Evolutionary conservation across 1,139 yeast genomes (phyloP), one percentile per base, ranked within the genome.

Genomic region (Entelexis paramagnoliae): DNA sequence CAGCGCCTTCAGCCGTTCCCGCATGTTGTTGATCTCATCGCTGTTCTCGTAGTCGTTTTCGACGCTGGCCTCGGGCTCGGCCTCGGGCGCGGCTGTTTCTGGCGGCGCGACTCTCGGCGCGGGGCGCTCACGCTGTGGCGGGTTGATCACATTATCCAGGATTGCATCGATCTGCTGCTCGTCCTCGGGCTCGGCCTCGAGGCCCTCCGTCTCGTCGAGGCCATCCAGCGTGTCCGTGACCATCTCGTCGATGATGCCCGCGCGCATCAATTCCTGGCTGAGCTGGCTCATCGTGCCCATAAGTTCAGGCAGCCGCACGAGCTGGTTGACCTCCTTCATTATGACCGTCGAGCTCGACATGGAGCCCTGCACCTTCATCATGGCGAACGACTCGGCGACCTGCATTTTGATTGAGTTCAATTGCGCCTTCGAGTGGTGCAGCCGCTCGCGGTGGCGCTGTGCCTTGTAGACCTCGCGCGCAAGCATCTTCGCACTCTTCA

Each of bases 211-310:
- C 51, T 81, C 87, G 49, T 75, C 79, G 40, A 81, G 73, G 51
- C 76, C 69, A 57, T 89, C 97, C 54, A 91, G 72, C 62, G 87
- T 80, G 64, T 93, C 98, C 53, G 85, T 88, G 67, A 89, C 81
- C 97, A 93, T 91, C 64, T 93, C 98, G 60, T 85, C 88, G 55
- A 93, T 88, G 48, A 93, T 78, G 0, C 98, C 98, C 3, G 95
- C 69, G 61, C 67, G 85, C 78, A 85, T 81, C 63, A 93, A 74
- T 66, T 93, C 98, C 63, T 79, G 82, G 56, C 91, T 84, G 55
- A 93, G 70, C 60, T 83, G 94, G 63, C 83, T 83, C 87, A 91
- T 88, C 0, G 95, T 83, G 19, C 79, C 80, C 65, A 80, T 80
- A 49, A 93, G 72, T 58, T 84, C 91, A 0, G 97, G 97, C 54